Evolutionary conservation across 2,329 filamentous ascomycete genomes (phyloP), one percentile per base, ranked within the genome.

Genomic region (Rachicladosporium sp.): DNA sequence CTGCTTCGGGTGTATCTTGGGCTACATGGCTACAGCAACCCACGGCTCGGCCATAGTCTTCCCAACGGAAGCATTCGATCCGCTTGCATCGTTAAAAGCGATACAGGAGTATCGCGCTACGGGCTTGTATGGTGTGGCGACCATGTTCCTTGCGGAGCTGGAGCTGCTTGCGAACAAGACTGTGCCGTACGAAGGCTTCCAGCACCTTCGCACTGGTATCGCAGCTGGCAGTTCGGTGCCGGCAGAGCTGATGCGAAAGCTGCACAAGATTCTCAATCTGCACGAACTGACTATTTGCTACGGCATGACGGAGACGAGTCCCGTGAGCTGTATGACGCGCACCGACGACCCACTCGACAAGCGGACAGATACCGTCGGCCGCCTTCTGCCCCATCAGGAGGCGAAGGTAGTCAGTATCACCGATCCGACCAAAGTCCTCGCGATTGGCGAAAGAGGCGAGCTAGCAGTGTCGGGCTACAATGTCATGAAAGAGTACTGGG

Each of bases 1-100:
- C 65, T 89, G 82, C 65, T 89, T 89, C 54, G 83, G 83, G 1
- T 72, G 89, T 6, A 82, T 88, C 1, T 73, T 87, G 3, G 83
- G 83, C 6, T 68, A 88, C 33, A 70, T 88, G 40, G 78, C 81
- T 2, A 70, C 76, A 33, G 62, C 87, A 38, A 86, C 80, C 0
- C 82, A 88, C 56, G 82, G 83, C 35, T 75, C 74, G 31, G 82
- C 80, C 58, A 78, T 87, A 37, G 76, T 89, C 7, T 85, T 85
- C 52, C 82, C 84, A 0, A 73, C 74, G 46, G 80, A 86, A 51
- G 75, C 79, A 0, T 89, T 89, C 52, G 78, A 85, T 50, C 70
- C 80, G 2, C 59, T 63, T 4, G 75, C 80, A 0, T 80, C 79
- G 2, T 67, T 88, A 29, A 67, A 67, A 33, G 78, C 80, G 39